Evolutionary conservation across 345 rosid species (phyloP).

Genomic region (Gossypium sturtianum): DNA sequence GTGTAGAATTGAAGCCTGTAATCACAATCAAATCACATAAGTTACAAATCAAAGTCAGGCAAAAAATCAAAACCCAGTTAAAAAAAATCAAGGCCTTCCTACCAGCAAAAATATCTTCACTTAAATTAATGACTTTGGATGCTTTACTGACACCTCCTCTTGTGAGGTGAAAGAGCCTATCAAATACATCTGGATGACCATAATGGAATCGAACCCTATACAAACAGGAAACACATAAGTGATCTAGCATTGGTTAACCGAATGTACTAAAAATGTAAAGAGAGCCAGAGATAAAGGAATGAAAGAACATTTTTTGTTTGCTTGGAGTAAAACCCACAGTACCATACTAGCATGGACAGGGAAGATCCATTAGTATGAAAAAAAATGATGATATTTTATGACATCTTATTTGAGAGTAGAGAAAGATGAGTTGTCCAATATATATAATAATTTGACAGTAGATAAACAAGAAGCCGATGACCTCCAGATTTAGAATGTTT

Average conservation of each 20-base stretch:
- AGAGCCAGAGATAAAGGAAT: neutral
- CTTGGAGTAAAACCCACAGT: neutral
- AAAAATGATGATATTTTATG: neutral
- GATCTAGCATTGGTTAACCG: neutral
- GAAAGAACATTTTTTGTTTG: neutral
- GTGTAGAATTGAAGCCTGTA: constrained; percentile 96
- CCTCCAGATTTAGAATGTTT: neutral
- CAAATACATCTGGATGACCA: constrained; percentile 99
- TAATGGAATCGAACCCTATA: constrained; percentile 97
- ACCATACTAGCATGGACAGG: neutral
- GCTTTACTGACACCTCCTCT: constrained; percentile 99
- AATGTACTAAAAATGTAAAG: neutral
- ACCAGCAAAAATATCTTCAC: constrained; percentile 99
- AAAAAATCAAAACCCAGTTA: constrained; percentile 3
- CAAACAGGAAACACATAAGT: neutral
- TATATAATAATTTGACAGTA: neutral
- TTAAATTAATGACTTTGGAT: constrained; percentile 89
- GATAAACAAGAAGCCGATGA: neutral
- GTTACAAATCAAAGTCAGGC: neutral
- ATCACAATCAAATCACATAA: constrained; percentile 10
- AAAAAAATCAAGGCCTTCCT: constrained; percentile 12
- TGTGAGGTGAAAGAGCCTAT: constrained; percentile 93
- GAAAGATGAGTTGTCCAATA: neutral
- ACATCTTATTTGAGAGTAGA: neutral
- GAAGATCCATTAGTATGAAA: neutral